Evolutionary conservation across 129 eudicot species (phyloP), one percentile per base, ranked within the genome.

Genomic region (Mikania micrantha): DNA sequence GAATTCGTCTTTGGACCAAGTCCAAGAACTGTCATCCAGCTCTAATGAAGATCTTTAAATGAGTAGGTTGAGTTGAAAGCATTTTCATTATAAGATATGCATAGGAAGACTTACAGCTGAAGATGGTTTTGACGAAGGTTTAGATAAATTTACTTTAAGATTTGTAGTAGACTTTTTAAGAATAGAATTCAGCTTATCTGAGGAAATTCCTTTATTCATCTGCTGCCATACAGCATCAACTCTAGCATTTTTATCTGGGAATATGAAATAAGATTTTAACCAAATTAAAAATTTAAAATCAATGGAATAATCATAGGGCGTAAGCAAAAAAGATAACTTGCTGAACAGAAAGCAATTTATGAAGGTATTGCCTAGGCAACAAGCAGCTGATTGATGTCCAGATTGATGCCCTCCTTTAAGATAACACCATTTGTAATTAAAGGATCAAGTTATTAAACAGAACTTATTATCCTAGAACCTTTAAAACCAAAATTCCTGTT

Each of bases 161-260:
- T 53, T 52, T 62, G 96, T 50, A 41, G 71, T 75, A 64, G 71
- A 68, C 72, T 74, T 86, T 72, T 77, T 74, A 56, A 83, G 52
- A 65, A 86, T 77, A 20, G 92, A 86, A 60, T 93, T 84, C 11
- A 93, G 88, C 73, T 86, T 79, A 77, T 75, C 80, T 19, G 66
- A 39, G 6, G 99, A 86, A 31, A 93, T 92, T 71, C 99, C 99
- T 81, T 89, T 93, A 31, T 83, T 86, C 99, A 93, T 93, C 70
- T 84, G 95, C 78, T 88, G 83, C 99, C 99, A 93, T 10, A 93
- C 82, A 58, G 90, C 96, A 78, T 89, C 90, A 20, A 84, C 92
- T 52, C 90, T 83, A 64, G 86, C 87, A 77, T 87, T 83, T 67
- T 81, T 80, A 11, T 89, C 96, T 93, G 91, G 52, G 28, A 72